Evolutionary conservation across 179 eudicot species (phyloP).

Genomic region (Silene noctiflora): DNA sequence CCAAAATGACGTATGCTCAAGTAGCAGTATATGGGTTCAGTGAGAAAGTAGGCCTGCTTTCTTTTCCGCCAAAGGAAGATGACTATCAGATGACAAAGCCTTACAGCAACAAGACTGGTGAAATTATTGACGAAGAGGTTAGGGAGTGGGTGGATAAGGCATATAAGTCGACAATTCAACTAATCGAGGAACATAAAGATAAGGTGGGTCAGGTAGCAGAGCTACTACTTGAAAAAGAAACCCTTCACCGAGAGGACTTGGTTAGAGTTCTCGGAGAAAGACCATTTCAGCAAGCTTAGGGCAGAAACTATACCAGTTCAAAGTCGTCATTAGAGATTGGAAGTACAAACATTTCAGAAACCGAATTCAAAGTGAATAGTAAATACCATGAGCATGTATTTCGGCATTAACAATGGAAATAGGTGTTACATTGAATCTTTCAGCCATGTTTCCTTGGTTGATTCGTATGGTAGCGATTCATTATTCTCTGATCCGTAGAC

Average conservation of each 20-base stretch:
- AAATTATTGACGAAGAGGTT: slow-evolving; percentile 68
- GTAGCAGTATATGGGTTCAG: slow-evolving; percentile 82
- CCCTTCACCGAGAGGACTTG: slow-evolving; percentile 74
- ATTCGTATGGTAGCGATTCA: not conserved
- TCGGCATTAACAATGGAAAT: not conserved
- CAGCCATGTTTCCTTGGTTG: not conserved
- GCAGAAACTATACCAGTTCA: slow-evolving; percentile 51
- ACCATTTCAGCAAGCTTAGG: slow-evolving; percentile 49
- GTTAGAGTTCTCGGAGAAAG: slow-evolving; percentile 65
- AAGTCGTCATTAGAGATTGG: slow-evolving; percentile 39
- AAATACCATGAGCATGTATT: not conserved
- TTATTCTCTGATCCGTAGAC: too few relatives aligned
- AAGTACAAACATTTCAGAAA: slow-evolving; percentile 11
- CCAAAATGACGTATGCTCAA: slow-evolving; percentile 88
- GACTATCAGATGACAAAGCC: slow-evolving; percentile 38
- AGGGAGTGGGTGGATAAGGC: slow-evolving; percentile 80
- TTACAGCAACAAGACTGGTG: slow-evolving; percentile 72
- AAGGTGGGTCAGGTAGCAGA: slow-evolving; percentile 70
- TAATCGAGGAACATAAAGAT: slow-evolving; percentile 64
- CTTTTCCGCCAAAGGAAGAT: slow-evolving; percentile 48
- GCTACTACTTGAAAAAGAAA: slow-evolving; percentile 67
- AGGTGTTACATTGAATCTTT: not conserved
- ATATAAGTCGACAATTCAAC: slow-evolving; percentile 46
- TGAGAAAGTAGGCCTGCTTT: slow-evolving; percentile 74
- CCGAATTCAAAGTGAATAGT: not conserved